These are phyloP conservation scores for Monosporozyma aquatica DNA, from an alignment of 805 yeast species.

Conservation along the genomic window DNA sequence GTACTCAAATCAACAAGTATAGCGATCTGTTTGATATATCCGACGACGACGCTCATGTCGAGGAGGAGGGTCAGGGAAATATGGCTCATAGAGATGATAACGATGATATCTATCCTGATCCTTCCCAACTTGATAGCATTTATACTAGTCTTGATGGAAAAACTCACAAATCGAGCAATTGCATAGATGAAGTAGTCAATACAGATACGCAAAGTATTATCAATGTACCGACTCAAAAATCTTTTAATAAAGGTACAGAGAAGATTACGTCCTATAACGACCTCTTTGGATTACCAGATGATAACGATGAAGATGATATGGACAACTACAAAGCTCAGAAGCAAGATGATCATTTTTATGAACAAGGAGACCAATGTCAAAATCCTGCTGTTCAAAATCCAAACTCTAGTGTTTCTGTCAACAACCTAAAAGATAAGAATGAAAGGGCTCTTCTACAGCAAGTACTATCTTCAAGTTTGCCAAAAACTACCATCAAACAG, in stretches of 20 bases:
- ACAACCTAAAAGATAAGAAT: too few relatives aligned
- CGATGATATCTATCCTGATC: too few relatives aligned
- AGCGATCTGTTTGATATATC: constrained; percentile 4
- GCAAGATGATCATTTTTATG: too few relatives aligned
- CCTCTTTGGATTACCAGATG: constrained; percentile 9
- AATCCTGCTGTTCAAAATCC: too few relatives aligned
- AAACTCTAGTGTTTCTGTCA: too few relatives aligned
- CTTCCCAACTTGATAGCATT: too few relatives aligned
- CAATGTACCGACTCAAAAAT: neutral
- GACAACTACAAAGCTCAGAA: too few relatives aligned
- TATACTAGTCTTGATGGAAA: too few relatives aligned
- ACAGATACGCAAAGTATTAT: too few relatives aligned
- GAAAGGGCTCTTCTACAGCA: neutral
- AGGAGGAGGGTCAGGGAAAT: neutral
- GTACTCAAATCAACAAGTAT: neutral
- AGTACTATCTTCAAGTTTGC: neutral
- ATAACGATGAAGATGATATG: constrained; percentile 2
- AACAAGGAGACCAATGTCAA: too few relatives aligned
- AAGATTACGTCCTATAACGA: constrained; percentile 7
- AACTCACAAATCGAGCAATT: too few relatives aligned
- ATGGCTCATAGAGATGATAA: neutral
- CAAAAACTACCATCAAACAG: neutral
- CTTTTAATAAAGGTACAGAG: neutral
- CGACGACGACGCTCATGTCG: constrained; percentile 4
- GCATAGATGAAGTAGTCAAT: neutral